Evolutionary conservation across 352 stramenopile species (phyloP), one percentile per base, ranked within the genome.

Genomic region (Thalassiosira livingstoniorum): DNA sequence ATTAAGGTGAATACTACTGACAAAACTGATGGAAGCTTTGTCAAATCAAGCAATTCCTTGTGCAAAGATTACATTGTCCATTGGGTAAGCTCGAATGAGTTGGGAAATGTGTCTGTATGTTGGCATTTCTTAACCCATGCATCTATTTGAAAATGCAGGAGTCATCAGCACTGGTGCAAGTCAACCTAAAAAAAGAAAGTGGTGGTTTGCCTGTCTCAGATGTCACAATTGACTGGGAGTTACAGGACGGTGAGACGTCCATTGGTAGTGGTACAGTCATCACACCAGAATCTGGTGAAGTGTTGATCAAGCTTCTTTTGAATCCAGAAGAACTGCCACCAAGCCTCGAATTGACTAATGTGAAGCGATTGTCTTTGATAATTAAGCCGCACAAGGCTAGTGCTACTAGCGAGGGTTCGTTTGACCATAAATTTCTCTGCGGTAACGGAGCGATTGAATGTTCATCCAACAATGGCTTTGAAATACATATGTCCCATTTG

Each of bases 401-500:
- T 18, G 18, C 53, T 70, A 51, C 69, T 37, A 10, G 53, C 69
- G 45, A 64, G 55, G 35, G 2, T 70, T 13, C 4, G 45, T 15
- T 78, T 31, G 32, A 2, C 1, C 69, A 70, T 15, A 31, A 11
- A 2, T 76, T 76, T 25, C 27, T 76, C 4, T 76, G 67, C 51
- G 62, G 67, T 45, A 32, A 76, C 18, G 45, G 15, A 34, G 37
- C 34, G 5, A 31, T 21, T 54, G 15, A 53, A 42, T 76, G 67
- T 51, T 25, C 7, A 21, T n/a, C 21, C 10, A 57, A 18, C 42
- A 18, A 34, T 58, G 51, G 51, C 11, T 54, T 23, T 42, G 15
- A 61, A 3, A 53, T 69, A 43, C 63, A 78, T 45, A 32, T 78
- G 7, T 47, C 42, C 7, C 69, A 78, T 71, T 34, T 78, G 13